Percentiles rank a stretch among this genome's conserved stretches.
Evolutionary conservation across 352 stramenopile genomes (phyloP).

Genomic region (Pythium guiyangense): DNA sequence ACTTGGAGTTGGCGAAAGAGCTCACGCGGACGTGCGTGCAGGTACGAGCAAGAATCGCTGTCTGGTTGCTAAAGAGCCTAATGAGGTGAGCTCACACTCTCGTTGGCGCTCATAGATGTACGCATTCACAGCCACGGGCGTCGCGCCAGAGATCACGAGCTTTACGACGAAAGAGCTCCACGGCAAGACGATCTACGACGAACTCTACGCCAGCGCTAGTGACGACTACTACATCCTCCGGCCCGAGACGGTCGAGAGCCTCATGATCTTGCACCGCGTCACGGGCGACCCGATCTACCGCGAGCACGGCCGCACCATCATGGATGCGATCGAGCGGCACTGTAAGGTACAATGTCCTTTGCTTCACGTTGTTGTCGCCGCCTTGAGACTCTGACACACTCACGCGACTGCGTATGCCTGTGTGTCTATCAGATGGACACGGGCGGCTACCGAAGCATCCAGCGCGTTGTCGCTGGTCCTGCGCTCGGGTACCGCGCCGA

Average conservation of each 20-base stretch:
- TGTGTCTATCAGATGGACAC: constrained; percentile 18
- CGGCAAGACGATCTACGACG: constrained; percentile 2
- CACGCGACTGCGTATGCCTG: background rate
- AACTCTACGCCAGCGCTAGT: constrained; percentile 14
- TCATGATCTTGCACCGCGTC: constrained; percentile 87
- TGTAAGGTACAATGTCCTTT: constrained; percentile 32
- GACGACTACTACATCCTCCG: constrained; percentile 73
- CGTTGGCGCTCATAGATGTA: constrained; percentile 60
- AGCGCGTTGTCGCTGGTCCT: constrained; percentile 38
- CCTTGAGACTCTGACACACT: background rate
- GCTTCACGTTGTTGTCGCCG: background rate
- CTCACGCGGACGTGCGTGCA: constrained; percentile 71
- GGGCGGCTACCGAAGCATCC: constrained; percentile 67
- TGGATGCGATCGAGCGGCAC: constrained; percentile 69
- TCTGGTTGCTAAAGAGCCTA: background rate
- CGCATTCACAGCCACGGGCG: constrained; percentile 31
- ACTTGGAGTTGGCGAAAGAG: constrained; percentile 67
- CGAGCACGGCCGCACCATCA: constrained; percentile 74
- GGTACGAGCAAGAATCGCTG: constrained; percentile 24
- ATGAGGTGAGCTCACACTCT: too few species aligned
- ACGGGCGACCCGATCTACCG: constrained; percentile 80
- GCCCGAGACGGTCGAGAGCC: constrained; percentile 86
- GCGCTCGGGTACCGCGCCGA: constrained; percentile 21
- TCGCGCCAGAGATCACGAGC: constrained; percentile 70
- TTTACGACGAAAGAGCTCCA: constrained; percentile 33